Percentiles rank a stretch among this genome's conserved stretches.
Conservation (phyloP, 345 rosid genomes). For the Odontarrhena argentea region DNA sequence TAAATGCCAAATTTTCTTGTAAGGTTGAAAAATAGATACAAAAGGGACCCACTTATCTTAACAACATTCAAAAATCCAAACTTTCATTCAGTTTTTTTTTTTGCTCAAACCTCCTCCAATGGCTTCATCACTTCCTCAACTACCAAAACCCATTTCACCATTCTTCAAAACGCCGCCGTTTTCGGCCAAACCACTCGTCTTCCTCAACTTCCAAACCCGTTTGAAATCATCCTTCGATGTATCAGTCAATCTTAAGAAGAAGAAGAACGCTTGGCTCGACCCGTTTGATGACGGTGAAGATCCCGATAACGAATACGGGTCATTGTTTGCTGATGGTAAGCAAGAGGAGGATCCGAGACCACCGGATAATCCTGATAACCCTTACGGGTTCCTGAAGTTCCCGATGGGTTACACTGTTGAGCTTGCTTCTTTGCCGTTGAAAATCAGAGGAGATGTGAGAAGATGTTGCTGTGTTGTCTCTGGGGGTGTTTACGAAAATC, state of each 20-base stretch:
- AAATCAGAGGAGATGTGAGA: constrained; percentile 91
- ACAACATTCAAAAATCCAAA: constrained; percentile 23
- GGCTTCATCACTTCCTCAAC: constrained; percentile 61
- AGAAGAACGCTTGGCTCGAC: constrained; percentile 82
- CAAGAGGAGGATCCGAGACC: constrained; percentile 89
- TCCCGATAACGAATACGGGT: constrained; percentile 73
- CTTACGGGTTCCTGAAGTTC: constrained; percentile 90
- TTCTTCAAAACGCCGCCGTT: constrained; percentile 54
- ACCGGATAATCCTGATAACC: constrained; percentile 76
- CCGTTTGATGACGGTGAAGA: constrained; percentile 80
- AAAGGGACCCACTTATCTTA: constrained; percentile 76
- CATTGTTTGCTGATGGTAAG: constrained; percentile 76
- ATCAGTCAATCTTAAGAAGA: constrained; percentile 56
- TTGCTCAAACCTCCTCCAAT: constrained; percentile 36
- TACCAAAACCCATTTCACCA: constrained; percentile 56
- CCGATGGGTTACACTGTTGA: constrained; percentile 79
- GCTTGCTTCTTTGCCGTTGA: constrained; percentile 71
- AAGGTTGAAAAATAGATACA: constrained; percentile 33
- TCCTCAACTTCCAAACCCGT: constrained; percentile 43
- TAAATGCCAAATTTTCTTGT: constrained; percentile 15
- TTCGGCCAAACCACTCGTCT: constrained; percentile 43
- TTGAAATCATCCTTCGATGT: constrained; percentile 38
- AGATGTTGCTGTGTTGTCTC: constrained; percentile 82
- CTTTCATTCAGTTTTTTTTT: constrained; percentile 18
- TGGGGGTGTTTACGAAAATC: constrained; percentile 91